These are phyloP conservation scores for Ganoderma meredithae DNA, from an alignment of 1,284 basidiomycete species.

Conservation along the genomic window DNA sequence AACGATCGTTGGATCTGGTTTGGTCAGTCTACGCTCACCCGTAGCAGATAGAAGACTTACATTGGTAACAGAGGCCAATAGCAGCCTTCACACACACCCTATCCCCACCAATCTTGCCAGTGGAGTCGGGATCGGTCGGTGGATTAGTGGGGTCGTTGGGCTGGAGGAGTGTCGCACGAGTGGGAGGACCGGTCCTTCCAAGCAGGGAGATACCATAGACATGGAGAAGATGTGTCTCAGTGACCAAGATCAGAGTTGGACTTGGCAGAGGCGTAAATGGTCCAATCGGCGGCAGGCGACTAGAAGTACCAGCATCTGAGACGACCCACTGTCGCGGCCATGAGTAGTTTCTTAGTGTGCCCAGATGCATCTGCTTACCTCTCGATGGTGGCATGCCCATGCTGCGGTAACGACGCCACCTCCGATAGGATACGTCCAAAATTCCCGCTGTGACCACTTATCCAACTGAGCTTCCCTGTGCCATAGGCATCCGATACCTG, in stretches of 20 bases:
- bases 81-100: constrained; percentile 64
- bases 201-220: constrained; percentile 36
- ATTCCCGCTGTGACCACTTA: constrained; percentile 67
- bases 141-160: constrained; percentile 31
- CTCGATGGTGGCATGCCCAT: constrained; percentile 68
- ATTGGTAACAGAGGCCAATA: constrained; percentile 70
- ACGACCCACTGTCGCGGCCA: constrained; percentile 40
- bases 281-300: constrained; percentile 42
- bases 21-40: constrained; percentile 6
- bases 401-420: constrained; percentile 63
- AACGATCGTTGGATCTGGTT: constrained; percentile 63
- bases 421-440: constrained; percentile 58
- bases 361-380: constrained; percentile 50
- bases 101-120: constrained; percentile 51
- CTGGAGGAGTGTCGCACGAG: constrained; percentile 36
- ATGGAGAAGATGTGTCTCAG: constrained; percentile 41
- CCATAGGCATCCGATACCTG: constrained; percentile 75
- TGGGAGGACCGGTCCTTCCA: constrained; percentile 32
- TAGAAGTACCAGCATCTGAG: constrained; percentile 40
- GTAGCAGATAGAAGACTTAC: constrained; percentile 43
- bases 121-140: constrained; percentile 38
- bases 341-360: neutral
- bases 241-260: constrained; percentile 43
- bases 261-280: constrained; percentile 34
- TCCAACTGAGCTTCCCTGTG: constrained; percentile 61